Evolutionary conservation across 495 filamentous ascomycete genomes (phyloP).

Genomic region (Diplogelasinospora grovesii): DNA sequence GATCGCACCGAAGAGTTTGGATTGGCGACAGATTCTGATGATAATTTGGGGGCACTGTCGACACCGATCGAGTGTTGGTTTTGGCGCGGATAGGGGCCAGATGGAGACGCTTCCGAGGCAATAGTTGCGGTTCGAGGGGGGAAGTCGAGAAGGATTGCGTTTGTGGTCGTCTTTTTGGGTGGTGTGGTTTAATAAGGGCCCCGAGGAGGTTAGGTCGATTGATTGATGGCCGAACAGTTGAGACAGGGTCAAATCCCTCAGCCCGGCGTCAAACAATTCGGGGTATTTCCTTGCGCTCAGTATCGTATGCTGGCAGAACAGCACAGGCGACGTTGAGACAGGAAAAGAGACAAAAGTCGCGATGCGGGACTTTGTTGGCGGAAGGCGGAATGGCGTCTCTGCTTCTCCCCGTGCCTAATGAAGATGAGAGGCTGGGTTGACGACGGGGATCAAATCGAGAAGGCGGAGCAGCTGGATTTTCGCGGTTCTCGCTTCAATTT

Average conservation of each 20-base stretch:
- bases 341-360: too few species aligned
- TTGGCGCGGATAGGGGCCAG: too few species aligned
- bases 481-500: constrained; percentile 20
- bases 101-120: too few species aligned
- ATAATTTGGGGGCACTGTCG: not conserved
- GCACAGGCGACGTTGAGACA: too few species aligned
- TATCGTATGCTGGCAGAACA: not conserved
- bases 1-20: constrained; percentile 1
- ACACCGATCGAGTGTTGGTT: not conserved
- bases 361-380: too few species aligned
- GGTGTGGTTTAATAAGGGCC: not conserved
- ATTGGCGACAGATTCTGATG: constrained; percentile 3
- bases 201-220: constrained; percentile 2
- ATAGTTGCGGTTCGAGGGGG: too few species aligned
- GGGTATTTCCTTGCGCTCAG: constrained; percentile 1
- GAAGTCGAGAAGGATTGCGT: too few species aligned
- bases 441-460: constrained; percentile 15
- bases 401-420: constrained; percentile 23
- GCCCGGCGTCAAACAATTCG: constrained; percentile 15
- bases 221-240: constrained; percentile 14
- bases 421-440: constrained; percentile 27
- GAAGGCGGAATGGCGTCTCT: constrained; percentile 12
- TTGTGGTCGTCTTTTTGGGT: not conserved
- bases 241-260: constrained; percentile 30
- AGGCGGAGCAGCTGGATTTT: constrained; percentile 23